A percentile compares a stretch with the other conserved stretches of the same genome.
Conservation (phyloP, 257 asterid genomes). For the Solanum virginianum region DNA sequence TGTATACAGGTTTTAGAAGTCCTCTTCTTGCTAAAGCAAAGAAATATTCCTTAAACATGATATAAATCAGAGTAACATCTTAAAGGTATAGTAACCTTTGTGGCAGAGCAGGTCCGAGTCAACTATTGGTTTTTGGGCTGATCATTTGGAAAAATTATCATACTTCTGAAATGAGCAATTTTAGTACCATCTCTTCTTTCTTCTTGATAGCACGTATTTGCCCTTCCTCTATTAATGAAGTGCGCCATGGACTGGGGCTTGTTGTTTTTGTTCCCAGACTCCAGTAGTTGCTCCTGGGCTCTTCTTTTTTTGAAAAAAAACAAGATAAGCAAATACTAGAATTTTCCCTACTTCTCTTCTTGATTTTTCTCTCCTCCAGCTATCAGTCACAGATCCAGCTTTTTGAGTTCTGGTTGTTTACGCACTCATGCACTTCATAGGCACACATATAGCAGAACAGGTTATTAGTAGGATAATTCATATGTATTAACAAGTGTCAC, state of each 20-base stretch:
- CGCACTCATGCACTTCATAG: background rate
- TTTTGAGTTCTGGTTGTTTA: background rate
- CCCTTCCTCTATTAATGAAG: background rate
- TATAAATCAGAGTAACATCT: background rate
- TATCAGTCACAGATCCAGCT: background rate
- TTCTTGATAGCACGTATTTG: background rate
- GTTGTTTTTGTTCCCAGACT: background rate
- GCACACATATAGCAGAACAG: background rate
- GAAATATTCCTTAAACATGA: background rate
- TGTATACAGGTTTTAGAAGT: background rate
- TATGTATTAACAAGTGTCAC: background rate
- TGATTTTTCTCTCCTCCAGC: background rate
- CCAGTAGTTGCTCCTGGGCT: background rate
- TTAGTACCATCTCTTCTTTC: background rate
- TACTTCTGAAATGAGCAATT: background rate
- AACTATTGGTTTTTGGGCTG: background rate
- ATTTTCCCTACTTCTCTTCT: background rate
- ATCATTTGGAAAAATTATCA: background rate
- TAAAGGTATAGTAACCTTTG: background rate
- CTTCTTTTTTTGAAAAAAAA: background rate
- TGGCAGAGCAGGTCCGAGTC: background rate
- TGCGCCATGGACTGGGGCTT: background rate
- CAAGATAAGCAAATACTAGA: background rate
- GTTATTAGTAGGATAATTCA: background rate
- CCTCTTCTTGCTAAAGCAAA: background rate